Evolutionary conservation across 306 rosid genomes (phyloP).

Genomic region (Quercus dentata): DNA sequence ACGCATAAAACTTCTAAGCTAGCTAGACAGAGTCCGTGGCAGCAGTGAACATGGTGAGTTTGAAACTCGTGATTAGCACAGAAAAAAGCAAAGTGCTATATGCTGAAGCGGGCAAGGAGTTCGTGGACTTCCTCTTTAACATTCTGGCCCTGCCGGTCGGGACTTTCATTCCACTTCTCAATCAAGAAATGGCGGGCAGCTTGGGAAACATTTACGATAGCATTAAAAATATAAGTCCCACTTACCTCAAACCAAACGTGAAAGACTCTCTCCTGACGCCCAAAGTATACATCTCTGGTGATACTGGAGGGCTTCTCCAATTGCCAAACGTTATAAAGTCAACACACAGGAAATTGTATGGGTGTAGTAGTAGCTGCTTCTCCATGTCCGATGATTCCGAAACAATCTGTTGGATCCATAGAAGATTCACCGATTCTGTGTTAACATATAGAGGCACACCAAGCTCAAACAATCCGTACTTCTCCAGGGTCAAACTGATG

Average conservation of each 20-base stretch:
- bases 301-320: too few species aligned
- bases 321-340: too few species aligned
- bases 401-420: too few species aligned
- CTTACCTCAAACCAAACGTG: conserved; percentile 28
- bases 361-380: too few species aligned
- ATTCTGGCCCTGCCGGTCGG: conserved; percentile 37
- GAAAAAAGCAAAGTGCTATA: conserved; percentile 26
- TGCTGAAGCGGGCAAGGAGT: conserved; percentile 50
- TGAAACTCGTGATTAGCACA: conserved; percentile 30
- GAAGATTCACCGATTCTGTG: too few species aligned
- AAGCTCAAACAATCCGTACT: background rate
- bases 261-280: conserved; percentile 28
- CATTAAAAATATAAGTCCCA: conserved; percentile 26
- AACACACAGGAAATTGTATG: too few species aligned
- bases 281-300: background rate
- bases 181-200: conserved; percentile 33
- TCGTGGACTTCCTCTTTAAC: conserved; percentile 40
- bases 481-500: background rate
- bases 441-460: too few species aligned
- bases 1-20: too few species aligned
- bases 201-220: conserved; percentile 42
- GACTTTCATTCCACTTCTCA: conserved; percentile 18
- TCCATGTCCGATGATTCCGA: too few species aligned
- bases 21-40: too few species aligned
- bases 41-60: background rate